These are phyloP conservation scores for Harrya chromipes DNA, from an alignment of 768 basidiomycete species.

Conservation along the genomic window DNA sequence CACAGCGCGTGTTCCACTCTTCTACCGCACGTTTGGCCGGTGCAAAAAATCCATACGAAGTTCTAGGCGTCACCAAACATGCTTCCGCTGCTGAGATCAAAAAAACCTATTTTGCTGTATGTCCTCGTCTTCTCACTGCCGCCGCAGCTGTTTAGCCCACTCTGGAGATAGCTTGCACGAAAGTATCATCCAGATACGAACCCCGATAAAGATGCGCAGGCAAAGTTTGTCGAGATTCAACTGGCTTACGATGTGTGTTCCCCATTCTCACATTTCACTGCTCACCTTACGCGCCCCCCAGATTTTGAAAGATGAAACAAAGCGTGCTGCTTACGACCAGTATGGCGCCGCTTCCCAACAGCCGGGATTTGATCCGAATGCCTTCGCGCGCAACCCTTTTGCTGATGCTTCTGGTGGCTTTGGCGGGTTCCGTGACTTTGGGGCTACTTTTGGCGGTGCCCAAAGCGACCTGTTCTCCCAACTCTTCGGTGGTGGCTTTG, in stretches of 20 bases:
- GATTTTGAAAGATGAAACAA: constrained; percentile 94
- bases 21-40: constrained; percentile 49
- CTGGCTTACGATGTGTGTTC: constrained; percentile 88
- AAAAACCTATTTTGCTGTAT: constrained; percentile 93
- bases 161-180: constrained; percentile 75
- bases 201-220: constrained; percentile 85
- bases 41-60: constrained; percentile 83
- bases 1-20: constrained; percentile 74
- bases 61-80: constrained; percentile 85
- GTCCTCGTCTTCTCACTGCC: constrained; percentile 26
- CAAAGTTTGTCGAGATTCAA: constrained; percentile 96
- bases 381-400: constrained; percentile 59
- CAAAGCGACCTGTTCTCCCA: constrained; percentile 78
- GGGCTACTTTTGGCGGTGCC: constrained; percentile 51
- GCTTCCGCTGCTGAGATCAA: constrained; percentile 88
- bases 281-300: constrained; percentile 34
- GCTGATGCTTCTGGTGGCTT: constrained; percentile 55
- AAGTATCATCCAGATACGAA: constrained; percentile 99
- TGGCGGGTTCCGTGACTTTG: constrained; percentile 70
- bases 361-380: constrained; percentile 90
- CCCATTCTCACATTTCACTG: constrained; percentile 13
- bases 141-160: constrained; percentile 14
- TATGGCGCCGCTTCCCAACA: constrained; percentile 92
- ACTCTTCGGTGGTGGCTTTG: constrained; percentile 70
- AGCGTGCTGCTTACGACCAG: constrained; percentile 85